Evolutionary conservation across 2,329 filamentous ascomycete genomes (phyloP).

Genomic region (Aureobasidium mangrovei): DNA sequence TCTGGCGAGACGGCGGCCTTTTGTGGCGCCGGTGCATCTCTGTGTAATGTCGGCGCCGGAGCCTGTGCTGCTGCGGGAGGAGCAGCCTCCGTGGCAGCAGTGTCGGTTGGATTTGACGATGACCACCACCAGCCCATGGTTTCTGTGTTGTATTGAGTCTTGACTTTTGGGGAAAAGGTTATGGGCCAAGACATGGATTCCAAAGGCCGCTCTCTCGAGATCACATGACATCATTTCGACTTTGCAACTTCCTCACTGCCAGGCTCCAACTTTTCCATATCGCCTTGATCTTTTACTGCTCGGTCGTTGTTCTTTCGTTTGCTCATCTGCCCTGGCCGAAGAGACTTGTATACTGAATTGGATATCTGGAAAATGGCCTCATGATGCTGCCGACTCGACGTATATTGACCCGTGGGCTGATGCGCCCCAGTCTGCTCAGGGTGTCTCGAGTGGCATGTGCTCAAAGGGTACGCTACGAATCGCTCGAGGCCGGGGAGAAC

Average conservation of each 20-base stretch:
- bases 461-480: conserved; percentile 21
- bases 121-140: conserved; percentile 21
- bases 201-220: conserved; percentile 5
- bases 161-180: neutral
- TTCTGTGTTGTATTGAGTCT: neutral
- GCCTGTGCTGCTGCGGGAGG: neutral
- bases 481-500: conserved; percentile 47
- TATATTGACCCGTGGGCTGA: conserved; percentile 6
- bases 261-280: neutral
- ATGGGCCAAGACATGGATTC: conserved; percentile 1
- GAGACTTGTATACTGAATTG: neutral
- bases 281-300: neutral
- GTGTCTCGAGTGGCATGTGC: conserved; percentile 9
- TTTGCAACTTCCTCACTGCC: conserved; percentile 5
- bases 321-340: neutral
- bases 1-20: conserved; percentile 29
- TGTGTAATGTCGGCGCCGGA: neutral
- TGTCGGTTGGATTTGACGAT: conserved; percentile 14
- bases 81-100: conserved; percentile 2
- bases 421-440: conserved; percentile 9
- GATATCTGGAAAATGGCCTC: neutral
- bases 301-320: neutral
- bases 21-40: neutral
- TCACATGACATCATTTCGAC: conserved; percentile 10
- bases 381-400: conserved; percentile 9